These are phyloP conservation scores for Mortierella sp. DNA, from an alignment of 371 early-diverging fungal species.

Conservation along the genomic window DNA sequence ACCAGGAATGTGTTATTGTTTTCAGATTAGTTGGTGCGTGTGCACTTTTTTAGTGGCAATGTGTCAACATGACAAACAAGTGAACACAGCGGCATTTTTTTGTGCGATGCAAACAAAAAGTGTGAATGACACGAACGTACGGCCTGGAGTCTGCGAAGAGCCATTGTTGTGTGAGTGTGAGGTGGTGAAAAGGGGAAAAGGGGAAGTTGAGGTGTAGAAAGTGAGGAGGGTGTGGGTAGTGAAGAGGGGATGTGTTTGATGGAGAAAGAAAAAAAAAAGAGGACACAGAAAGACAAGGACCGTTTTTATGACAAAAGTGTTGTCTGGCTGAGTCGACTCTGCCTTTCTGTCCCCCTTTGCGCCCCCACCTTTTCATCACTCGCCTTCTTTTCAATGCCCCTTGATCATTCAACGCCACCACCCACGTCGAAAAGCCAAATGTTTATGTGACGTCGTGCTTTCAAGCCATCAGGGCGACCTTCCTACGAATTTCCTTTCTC, in stretches of 20 bases:
- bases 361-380: background rate
- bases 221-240: background rate
- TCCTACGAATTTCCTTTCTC: background rate
- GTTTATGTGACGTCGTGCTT: background rate
- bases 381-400: background rate
- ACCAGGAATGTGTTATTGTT: background rate
- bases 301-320: background rate
- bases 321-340: slow-evolving; percentile 8
- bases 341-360: background rate
- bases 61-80: background rate
- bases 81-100: background rate
- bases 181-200: background rate
- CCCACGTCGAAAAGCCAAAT: too few species aligned
- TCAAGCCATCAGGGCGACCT: background rate
- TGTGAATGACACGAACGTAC: slow-evolving; percentile 21
- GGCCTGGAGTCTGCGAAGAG: slow-evolving; percentile 54
- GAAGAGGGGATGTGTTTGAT: background rate
- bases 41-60: background rate
- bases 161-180: slow-evolving; percentile 23
- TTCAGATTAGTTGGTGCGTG: background rate
- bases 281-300: background rate
- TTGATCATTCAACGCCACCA: too few species aligned
- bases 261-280: background rate
- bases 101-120: background rate
- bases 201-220: background rate